phyloP scores from a whole-genome alignment of 2,329 filamentous ascomycete genomes.

The Diaporthe humulicola region DNA sequence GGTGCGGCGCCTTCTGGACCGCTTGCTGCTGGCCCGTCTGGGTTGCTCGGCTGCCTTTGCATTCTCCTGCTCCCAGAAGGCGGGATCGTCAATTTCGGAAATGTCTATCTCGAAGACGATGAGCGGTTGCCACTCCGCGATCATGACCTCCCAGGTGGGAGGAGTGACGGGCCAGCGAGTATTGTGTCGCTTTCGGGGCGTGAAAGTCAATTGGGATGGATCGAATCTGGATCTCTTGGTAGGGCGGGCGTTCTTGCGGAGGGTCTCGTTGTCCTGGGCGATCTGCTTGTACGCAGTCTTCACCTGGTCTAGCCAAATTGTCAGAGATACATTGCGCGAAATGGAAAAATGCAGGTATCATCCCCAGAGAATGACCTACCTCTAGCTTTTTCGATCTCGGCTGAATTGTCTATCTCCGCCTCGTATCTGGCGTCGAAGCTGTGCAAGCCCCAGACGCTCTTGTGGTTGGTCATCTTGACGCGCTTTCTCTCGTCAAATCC shows the following conservation, averaged over 20 bases:
- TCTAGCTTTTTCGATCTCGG: slow-evolving; percentile 45
- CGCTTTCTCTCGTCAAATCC: slow-evolving; percentile 52
- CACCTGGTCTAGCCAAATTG: slow-evolving; percentile 19
- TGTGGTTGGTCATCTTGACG: slow-evolving; percentile 45
- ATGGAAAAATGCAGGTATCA: neutral
- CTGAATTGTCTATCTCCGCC: slow-evolving; percentile 27
- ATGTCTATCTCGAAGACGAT: slow-evolving; percentile 42
- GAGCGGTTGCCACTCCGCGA: slow-evolving; percentile 44
- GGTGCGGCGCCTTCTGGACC: neutral
- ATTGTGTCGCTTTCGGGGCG: slow-evolving; percentile 51
- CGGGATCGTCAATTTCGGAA: slow-evolving; percentile 12
- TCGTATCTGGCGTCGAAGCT: slow-evolving; percentile 47
- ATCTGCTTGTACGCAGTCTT: slow-evolving; percentile 32
- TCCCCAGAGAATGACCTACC: slow-evolving; percentile 40
- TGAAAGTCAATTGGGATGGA: slow-evolving; percentile 40
- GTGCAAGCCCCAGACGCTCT: slow-evolving; percentile 51
- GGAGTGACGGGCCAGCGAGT: slow-evolving; percentile 48
- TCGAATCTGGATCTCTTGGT: slow-evolving; percentile 23
- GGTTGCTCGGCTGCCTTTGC: neutral
- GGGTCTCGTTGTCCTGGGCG: slow-evolving; percentile 28
- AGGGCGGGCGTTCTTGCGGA: neutral
- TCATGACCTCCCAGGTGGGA: slow-evolving; percentile 38
- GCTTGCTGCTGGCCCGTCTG: neutral
- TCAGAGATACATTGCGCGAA: neutral
- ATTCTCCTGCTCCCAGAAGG: neutral